Conservation (phyloP, 208 protist genomes). For the Cochliopodium minus region DNA sequence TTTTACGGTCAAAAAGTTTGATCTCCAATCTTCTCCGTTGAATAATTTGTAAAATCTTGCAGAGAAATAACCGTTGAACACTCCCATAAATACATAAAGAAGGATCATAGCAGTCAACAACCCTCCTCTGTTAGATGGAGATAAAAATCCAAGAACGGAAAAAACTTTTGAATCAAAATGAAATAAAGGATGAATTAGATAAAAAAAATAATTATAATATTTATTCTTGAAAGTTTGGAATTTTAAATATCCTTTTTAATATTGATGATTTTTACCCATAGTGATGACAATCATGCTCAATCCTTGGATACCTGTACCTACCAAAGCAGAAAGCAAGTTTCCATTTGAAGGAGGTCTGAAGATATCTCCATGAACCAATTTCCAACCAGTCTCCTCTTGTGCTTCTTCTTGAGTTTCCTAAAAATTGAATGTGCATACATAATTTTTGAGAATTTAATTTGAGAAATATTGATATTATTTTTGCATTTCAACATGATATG, state of each 20-base stretch:
- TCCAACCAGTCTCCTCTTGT: constrained; percentile 61
- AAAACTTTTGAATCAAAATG: constrained; percentile 25
- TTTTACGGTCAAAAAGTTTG: constrained; percentile 8
- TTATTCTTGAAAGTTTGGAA: background rate
- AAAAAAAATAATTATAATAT: constrained; percentile 3
- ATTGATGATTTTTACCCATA: background rate
- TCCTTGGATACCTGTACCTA: constrained; percentile 50
- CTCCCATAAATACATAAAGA: constrained; percentile 18
- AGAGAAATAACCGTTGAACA: constrained; percentile 10
- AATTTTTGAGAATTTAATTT: background rate
- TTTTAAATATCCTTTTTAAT: background rate
- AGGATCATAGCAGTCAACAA: constrained; percentile 14
- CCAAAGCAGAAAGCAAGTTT: constrained; percentile 33
- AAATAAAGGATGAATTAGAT: background rate
- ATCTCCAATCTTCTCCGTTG: constrained; percentile 12
- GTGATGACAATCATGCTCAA: constrained; percentile 34
- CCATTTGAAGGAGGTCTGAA: constrained; percentile 44
- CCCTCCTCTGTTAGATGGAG: constrained; percentile 40
- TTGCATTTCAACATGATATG: background rate
- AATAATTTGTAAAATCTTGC: constrained; percentile 14
- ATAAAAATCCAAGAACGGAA: constrained; percentile 56
- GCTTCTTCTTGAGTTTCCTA: constrained; percentile 24
- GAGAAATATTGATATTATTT: background rate
- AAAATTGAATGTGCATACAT: background rate
- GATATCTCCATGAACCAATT: constrained; percentile 58